Percentiles rank a stretch among this genome's conserved stretches.
phyloP scores from a whole-genome alignment of 2,329 filamentous ascomycete genomes.

The Trichoderma harzianum region DNA sequence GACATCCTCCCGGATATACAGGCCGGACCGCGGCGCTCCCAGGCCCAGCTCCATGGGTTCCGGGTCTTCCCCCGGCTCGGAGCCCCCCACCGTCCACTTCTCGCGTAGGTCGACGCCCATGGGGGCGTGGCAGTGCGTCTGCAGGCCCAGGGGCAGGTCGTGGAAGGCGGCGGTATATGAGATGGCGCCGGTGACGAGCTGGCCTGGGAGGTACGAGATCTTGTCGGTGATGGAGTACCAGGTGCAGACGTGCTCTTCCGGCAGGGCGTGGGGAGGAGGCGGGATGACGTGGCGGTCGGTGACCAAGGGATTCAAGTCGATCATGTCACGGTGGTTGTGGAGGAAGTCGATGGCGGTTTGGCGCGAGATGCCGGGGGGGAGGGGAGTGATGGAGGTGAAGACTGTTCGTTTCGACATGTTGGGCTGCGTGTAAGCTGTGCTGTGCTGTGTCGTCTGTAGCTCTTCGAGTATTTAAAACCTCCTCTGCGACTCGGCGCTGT shows the following conservation, averaged over 20 bases:
- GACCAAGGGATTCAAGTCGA: conserved; percentile 81
- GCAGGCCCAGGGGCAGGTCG: conserved; percentile 67
- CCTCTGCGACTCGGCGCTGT: background rate
- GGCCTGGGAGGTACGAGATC: conserved; percentile 70
- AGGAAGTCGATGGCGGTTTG: conserved; percentile 71
- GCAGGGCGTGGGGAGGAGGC: conserved; percentile 61
- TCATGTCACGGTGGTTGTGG: conserved; percentile 77
- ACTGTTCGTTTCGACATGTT: conserved; percentile 65
- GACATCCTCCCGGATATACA: conserved; percentile 84
- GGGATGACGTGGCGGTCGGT: conserved; percentile 66
- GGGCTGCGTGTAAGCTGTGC: background rate
- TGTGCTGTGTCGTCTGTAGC: background rate
- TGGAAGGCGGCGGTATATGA: conserved; percentile 79
- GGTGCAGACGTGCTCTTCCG: conserved; percentile 66
- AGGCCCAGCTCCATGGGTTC: conserved; percentile 65
- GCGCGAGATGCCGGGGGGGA: conserved; percentile 66
- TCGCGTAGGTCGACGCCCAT: conserved; percentile 75
- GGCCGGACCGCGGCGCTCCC: conserved; percentile 60
- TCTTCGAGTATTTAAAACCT: background rate
- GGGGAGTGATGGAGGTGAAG: conserved; percentile 76
- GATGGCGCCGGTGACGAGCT: conserved; percentile 61
- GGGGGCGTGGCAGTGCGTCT: conserved; percentile 82
- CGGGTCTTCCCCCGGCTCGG: conserved; percentile 64
- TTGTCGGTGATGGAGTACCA: conserved; percentile 82
- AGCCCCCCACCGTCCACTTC: conserved; percentile 74